phyloP scores from a whole-genome alignment of 805 yeast genomes.

The Saturnispora dispora region DNA sequence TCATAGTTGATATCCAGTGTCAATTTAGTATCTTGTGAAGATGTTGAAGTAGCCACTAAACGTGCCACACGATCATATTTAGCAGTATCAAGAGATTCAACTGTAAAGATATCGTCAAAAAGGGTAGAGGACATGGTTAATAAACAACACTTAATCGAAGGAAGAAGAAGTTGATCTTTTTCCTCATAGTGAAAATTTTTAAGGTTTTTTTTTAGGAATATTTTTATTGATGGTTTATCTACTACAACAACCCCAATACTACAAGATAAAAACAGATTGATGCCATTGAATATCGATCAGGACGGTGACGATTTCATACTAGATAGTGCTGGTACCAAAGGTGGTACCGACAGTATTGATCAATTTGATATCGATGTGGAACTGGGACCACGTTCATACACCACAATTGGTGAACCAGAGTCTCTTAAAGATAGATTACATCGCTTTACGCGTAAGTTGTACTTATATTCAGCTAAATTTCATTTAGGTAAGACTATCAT shows the following conservation, averaged over 20 bases:
- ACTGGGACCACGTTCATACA: not conserved
- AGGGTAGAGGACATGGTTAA: constrained; percentile 55
- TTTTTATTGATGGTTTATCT: not conserved
- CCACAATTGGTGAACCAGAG: constrained; percentile 1
- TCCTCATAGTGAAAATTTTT: not conserved
- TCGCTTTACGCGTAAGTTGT: not conserved
- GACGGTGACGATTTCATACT: constrained; percentile 2
- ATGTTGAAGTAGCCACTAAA: constrained; percentile 77
- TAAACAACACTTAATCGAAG: not conserved
- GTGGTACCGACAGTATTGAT: constrained; percentile 4
- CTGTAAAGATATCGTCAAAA: constrained; percentile 87
- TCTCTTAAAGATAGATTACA: not conserved
- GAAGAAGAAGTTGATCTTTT: constrained; percentile 1
- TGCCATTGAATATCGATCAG: constrained; percentile 5
- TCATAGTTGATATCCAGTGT: constrained; percentile 88
- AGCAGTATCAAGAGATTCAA: constrained; percentile 76
- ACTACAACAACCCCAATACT: not conserved
- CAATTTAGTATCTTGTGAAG: constrained; percentile 70
- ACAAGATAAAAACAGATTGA: not conserved
- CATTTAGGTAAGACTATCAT: not conserved
- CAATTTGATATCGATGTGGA: constrained; percentile 21
- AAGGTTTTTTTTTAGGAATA: not conserved
- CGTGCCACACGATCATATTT: constrained; percentile 90
- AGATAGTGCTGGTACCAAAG: not conserved
- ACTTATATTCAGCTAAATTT: not conserved